phyloP scores from a whole-genome alignment of 192 early-diverging fungal species.

The Podila horticola region DNA sequence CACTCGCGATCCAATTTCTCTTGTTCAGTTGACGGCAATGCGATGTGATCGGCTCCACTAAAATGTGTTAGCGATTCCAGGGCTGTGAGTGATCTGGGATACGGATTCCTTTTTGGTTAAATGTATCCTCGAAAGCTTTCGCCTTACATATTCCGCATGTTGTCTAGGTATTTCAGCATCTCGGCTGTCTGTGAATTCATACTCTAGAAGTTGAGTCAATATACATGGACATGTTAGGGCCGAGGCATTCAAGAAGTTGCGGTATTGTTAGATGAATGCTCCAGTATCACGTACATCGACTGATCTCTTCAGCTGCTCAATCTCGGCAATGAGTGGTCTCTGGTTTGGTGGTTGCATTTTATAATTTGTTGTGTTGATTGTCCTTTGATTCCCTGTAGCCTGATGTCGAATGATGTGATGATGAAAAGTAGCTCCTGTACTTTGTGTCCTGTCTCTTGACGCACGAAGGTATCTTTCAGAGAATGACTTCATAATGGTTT shows the following conservation, averaged over 20 bases:
- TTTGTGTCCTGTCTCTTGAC: too few relatives aligned
- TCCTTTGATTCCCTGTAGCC: too few relatives aligned
- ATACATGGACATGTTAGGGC: too few relatives aligned
- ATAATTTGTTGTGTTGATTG: background rate
- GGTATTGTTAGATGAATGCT: background rate
- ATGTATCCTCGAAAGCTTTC: background rate
- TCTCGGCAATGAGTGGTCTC: slow-evolving; percentile 31
- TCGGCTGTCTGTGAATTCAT: slow-evolving; percentile 49
- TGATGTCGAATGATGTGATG: background rate
- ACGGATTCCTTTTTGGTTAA: background rate
- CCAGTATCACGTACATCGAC: slow-evolving; percentile 16
- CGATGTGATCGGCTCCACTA: slow-evolving; percentile 45
- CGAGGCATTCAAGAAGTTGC: background rate
- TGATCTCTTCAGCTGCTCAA: slow-evolving; percentile 38
- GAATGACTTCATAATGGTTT: too few relatives aligned
- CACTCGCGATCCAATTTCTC: slow-evolving; percentile 48
- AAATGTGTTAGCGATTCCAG: background rate
- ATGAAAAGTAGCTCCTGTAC: background rate
- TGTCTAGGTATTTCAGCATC: slow-evolving; percentile 40
- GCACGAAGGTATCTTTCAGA: too few relatives aligned
- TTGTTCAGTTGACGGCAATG: slow-evolving; percentile 42
- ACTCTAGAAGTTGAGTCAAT: slow-evolving; percentile 12
- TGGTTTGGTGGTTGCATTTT: slow-evolving; percentile 16
- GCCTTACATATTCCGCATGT: slow-evolving; percentile 35
- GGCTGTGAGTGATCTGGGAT: background rate